Conservation (phyloP, 2,329 filamentous ascomycete genomes). For the Epichloe glyceriae region DNA sequence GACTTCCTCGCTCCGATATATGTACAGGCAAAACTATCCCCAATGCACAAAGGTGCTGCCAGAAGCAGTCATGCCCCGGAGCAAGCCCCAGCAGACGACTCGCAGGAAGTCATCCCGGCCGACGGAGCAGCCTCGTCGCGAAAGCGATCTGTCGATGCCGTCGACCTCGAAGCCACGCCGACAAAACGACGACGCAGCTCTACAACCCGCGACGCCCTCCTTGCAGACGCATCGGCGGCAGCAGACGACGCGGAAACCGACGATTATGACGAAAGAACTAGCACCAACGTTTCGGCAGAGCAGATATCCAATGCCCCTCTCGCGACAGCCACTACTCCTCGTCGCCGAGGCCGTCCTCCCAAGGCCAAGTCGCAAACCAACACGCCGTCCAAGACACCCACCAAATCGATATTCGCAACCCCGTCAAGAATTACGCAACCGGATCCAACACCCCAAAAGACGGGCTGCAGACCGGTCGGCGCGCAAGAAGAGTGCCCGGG, state of each 20-base stretch:
- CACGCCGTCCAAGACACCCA: constrained; percentile 18
- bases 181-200: constrained; percentile 20
- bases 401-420: constrained; percentile 22
- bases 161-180: constrained; percentile 17
- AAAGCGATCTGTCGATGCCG: constrained; percentile 16
- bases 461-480: constrained; percentile 74
- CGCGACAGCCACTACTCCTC: constrained; percentile 18
- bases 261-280: background rate
- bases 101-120: background rate
- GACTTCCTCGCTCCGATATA: background rate
- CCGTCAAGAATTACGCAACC: constrained; percentile 20
- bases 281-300: background rate
- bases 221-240: background rate
- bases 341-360: constrained; percentile 17
- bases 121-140: constrained; percentile 4
- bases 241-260: constrained; percentile 5
- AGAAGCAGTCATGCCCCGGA: constrained; percentile 4
- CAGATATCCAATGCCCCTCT: constrained; percentile 3
- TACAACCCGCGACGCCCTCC: background rate
- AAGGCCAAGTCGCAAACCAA: constrained; percentile 18
- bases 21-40: background rate
- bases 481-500: constrained; percentile 68
- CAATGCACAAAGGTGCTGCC: background rate
- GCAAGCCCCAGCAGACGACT: background rate
- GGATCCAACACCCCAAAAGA: constrained; percentile 43